phyloP scores from a whole-genome alignment of 805 yeast genomes.

The Starmerella roubikii region DNA sequence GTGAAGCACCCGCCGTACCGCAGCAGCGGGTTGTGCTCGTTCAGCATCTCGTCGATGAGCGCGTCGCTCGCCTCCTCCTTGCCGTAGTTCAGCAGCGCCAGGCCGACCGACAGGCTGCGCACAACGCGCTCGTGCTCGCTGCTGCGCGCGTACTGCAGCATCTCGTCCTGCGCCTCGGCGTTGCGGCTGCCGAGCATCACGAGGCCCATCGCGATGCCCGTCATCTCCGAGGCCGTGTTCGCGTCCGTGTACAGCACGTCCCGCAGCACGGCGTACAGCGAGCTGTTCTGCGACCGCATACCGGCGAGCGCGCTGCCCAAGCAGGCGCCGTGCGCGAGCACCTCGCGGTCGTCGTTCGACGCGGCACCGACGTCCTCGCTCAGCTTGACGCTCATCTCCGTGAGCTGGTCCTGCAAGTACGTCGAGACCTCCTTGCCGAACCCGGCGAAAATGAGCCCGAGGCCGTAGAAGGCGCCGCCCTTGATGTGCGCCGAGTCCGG shows the following conservation, averaged over 20 bases:
- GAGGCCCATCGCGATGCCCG: conserved; percentile 91
- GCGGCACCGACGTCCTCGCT: conserved; percentile 26
- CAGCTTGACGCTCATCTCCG: conserved; percentile 19
- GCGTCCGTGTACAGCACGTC: conserved; percentile 78
- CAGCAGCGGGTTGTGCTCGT: conserved; percentile 65
- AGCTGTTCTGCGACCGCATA: conserved; percentile 71
- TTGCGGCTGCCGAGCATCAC: conserved; percentile 87
- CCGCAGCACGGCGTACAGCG: conserved; percentile 67
- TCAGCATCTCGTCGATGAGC: conserved; percentile 49
- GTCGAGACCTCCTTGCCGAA: conserved; percentile 75
- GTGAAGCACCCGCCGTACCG: conserved; percentile 96
- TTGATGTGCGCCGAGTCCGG: conserved; percentile 70
- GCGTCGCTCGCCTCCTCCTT: conserved; percentile 68
- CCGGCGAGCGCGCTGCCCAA: conserved; percentile 94
- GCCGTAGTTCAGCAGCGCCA: conserved; percentile 77
- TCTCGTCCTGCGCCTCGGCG: conserved; percentile 52
- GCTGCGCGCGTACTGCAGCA: conserved; percentile 83
- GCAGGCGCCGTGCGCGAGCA: conserved; percentile 87
- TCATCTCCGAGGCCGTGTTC: conserved; percentile 91
- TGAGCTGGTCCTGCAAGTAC: conserved; percentile 58
- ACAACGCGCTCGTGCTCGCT: conserved; percentile 92
- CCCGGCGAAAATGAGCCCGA: conserved; percentile 91
- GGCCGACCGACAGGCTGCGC: conserved; percentile 82
- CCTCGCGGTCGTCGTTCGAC: conserved; percentile 50
- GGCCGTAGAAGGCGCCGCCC: conserved; percentile 89